These are phyloP conservation scores for Clonostachys rhizophaga DNA, from an alignment of 2,329 filamentous ascomycete species.

Conservation along the genomic window DNA sequence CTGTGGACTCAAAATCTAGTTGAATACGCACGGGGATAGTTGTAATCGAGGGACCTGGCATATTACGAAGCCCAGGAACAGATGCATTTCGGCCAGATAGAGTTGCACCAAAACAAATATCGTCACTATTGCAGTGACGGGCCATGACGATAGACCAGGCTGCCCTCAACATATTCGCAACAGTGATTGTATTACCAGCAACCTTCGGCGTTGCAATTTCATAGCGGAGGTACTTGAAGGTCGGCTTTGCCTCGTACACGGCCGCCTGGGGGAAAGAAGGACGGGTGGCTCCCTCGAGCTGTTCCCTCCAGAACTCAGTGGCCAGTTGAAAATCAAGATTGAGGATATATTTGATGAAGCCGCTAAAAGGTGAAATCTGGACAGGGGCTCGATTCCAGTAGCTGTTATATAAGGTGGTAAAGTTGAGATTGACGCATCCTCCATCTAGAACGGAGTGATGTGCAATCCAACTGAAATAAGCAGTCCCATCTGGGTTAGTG, in stretches of 20 bases:
- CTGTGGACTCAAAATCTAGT: constrained; percentile 2
- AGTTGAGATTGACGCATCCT: background rate
- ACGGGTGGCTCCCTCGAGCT: background rate
- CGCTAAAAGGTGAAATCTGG: background rate
- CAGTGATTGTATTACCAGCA: constrained; percentile 4
- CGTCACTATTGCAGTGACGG: constrained; percentile 7
- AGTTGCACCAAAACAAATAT: constrained; percentile 13
- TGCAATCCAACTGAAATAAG: constrained; percentile 1
- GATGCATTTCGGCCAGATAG: constrained; percentile 14
- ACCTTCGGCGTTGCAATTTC: background rate
- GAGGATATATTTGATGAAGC: constrained; percentile 5
- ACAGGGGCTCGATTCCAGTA: background rate
- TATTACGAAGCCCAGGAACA: constrained; percentile 10
- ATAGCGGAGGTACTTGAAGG: background rate
- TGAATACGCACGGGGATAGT: constrained; percentile 8
- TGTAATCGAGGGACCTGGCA: constrained; percentile 11
- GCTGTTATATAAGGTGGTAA: constrained; percentile 1
- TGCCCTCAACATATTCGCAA: constrained; percentile 12
- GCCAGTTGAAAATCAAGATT: constrained; percentile 1
- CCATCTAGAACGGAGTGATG: constrained; percentile 5
- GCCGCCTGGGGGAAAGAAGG: background rate
- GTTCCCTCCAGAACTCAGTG: constrained; percentile 4
- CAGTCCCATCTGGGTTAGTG: background rate
- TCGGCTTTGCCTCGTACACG: background rate
- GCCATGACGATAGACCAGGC: constrained; percentile 17